These are phyloP conservation scores for Nyssa sinensis DNA, from an alignment of 148 eudicot genomes.

Conservation along the genomic window DNA sequence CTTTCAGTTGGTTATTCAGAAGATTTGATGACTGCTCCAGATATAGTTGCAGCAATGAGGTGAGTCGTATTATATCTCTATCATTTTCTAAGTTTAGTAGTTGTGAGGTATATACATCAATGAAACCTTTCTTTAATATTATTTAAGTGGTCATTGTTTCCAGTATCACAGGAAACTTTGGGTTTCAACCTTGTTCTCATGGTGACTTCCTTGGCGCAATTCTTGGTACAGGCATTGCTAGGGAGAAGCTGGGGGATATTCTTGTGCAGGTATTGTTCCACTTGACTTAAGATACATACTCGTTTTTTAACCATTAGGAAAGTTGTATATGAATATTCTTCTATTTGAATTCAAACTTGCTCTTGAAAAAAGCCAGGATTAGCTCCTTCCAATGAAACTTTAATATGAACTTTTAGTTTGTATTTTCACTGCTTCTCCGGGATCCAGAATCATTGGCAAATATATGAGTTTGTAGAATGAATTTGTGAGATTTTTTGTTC, in stretches of 20 bases:
- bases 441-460: too few relatives aligned
- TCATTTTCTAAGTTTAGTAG: neutral
- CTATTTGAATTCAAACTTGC: too few relatives aligned
- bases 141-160: conserved; percentile 27
- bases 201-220: conserved; percentile 95
- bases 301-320: neutral
- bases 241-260: conserved; percentile 91
- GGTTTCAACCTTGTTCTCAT: conserved; percentile 75
- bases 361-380: too few relatives aligned
- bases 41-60: conserved; percentile 80
- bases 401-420: too few relatives aligned
- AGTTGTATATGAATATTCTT: too few relatives aligned
- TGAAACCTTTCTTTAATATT: neutral
- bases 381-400: too few relatives aligned
- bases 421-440: too few relatives aligned
- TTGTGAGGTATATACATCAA: too few relatives aligned
- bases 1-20: conserved; percentile 89
- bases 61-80: conserved; percentile 18
- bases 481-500: too few relatives aligned
- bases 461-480: too few relatives aligned
- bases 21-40: conserved; percentile 51
- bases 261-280: conserved; percentile 62
- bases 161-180: conserved; percentile 88
- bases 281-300: neutral
- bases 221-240: conserved; percentile 82